A percentile compares a stretch with the other conserved stretches of the same genome.
phyloP scores from a whole-genome alignment of 2,329 filamentous ascomycete genomes.

The Hypoxylon sp. region DNA sequence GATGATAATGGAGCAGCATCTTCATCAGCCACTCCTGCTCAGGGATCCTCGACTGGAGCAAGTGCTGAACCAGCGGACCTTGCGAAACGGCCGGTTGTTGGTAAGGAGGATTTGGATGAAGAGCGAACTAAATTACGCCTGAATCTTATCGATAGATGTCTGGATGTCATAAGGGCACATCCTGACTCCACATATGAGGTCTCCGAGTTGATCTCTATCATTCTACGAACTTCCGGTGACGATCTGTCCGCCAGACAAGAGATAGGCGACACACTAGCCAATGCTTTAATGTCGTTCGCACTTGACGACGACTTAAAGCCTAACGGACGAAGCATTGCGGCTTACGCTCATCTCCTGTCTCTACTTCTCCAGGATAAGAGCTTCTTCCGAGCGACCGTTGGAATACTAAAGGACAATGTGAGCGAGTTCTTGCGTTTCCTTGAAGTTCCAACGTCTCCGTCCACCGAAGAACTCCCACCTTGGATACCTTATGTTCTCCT shows the following conservation, averaged over 20 bases:
- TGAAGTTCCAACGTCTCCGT: constrained; percentile 75
- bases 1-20: constrained; percentile 49
- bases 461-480: constrained; percentile 83
- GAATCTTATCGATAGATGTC: constrained; percentile 87
- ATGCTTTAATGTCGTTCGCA: constrained; percentile 81
- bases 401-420: constrained; percentile 83
- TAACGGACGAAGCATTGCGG: constrained; percentile 76
- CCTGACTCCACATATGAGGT: constrained; percentile 92
- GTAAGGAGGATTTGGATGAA: constrained; percentile 84
- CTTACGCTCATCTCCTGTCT: constrained; percentile 92
- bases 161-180: constrained; percentile 91
- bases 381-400: constrained; percentile 84
- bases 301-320: constrained; percentile 74
- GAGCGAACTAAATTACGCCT: constrained; percentile 80
- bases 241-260: constrained; percentile 72
- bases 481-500: constrained; percentile 94
- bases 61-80: constrained; percentile 43
- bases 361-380: constrained; percentile 85
- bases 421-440: constrained; percentile 83
- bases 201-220: constrained; percentile 85
- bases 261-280: constrained; percentile 85
- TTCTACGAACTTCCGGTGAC: constrained; percentile 70
- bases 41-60: constrained; percentile 39
- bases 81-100: constrained; percentile 59
- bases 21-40: constrained; percentile 46